Evolutionary conservation across 1,284 basidiomycete species (phyloP).

Genomic region (Takashimella koratensis): DNA sequence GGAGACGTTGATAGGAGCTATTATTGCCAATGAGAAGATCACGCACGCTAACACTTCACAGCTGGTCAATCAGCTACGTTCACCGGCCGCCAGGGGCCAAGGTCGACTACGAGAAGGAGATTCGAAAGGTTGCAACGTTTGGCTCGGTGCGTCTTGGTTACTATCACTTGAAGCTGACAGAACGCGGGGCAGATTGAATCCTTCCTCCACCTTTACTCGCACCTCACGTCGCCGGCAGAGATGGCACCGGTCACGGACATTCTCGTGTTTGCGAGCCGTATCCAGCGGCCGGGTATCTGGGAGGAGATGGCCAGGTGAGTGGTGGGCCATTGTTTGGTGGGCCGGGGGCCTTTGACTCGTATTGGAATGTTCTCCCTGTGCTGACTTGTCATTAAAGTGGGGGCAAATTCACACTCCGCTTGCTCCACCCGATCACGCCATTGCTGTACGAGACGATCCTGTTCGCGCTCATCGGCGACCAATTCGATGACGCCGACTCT

Average conservation of each 20-base stretch:
- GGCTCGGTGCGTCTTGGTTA: slow-evolving; percentile 39
- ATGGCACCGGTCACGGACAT: slow-evolving; percentile 49
- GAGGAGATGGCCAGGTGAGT: slow-evolving; percentile 49
- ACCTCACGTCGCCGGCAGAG: slow-evolving; percentile 46
- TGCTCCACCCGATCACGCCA: slow-evolving; percentile 44
- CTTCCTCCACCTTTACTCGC: slow-evolving; percentile 49
- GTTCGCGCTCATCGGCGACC: slow-evolving; percentile 48
- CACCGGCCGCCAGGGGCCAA: slow-evolving; percentile 49
- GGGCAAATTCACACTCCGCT: slow-evolving; percentile 46
- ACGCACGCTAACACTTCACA: too few species aligned
- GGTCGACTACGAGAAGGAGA: slow-evolving; percentile 50
- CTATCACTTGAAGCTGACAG: neutral
- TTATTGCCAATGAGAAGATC: too few species aligned
- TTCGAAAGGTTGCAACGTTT: slow-evolving; percentile 49
- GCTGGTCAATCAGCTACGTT: slow-evolving; percentile 50
- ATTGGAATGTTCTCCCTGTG: too few species aligned
- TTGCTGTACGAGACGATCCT: slow-evolving; percentile 45
- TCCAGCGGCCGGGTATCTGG: slow-evolving; percentile 48
- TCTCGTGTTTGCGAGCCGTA: slow-evolving; percentile 44
- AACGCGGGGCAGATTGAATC: slow-evolving; percentile 44
- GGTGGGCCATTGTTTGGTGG: neutral
- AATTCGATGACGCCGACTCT: slow-evolving; percentile 48
- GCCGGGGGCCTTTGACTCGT: slow-evolving; percentile 1
- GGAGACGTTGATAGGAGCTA: too few species aligned
- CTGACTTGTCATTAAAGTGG: too few species aligned